These are phyloP conservation scores for Zymoseptoria brevis DNA, from an alignment of 2,329 filamentous ascomycete genomes.

Conservation along the genomic window DNA sequence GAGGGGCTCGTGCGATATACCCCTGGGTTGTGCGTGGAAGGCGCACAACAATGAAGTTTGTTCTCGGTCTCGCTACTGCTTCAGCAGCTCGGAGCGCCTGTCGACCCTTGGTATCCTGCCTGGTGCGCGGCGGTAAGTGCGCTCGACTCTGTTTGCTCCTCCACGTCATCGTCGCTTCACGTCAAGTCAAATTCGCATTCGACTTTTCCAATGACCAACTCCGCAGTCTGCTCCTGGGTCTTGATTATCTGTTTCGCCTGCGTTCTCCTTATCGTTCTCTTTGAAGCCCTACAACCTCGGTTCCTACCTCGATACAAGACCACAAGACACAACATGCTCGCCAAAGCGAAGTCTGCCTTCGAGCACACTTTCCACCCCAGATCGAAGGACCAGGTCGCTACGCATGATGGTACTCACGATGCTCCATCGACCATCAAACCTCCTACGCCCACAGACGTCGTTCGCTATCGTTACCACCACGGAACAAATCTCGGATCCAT, in stretches of 20 bases:
- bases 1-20: not conserved
- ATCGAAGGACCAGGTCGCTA: conserved; percentile 1
- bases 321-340: conserved; percentile 33
- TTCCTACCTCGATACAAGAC: conserved; percentile 4
- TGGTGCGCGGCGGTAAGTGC: not conserved
- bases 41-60: not conserved
- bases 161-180: not conserved
- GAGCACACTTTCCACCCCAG: conserved; percentile 7
- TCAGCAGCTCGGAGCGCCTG: no score
- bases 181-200: not conserved
- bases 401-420: conserved; percentile 17
- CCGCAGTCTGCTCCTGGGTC: conserved; percentile 9
- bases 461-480: conserved; percentile 53
- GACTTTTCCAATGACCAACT: not conserved
- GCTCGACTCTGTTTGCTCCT: not conserved
- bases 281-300: conserved; percentile 6
- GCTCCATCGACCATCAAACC: conserved; percentile 27
- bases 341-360: conserved; percentile 30
- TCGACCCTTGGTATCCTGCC: not conserved
- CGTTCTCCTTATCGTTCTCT: conserved; percentile 11
- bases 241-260: conserved; percentile 15
- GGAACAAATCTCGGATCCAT: conserved; percentile 52
- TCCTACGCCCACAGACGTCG: conserved; percentile 35
- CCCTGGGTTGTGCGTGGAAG: not conserved
- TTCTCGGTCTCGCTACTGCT: not conserved